A percentile compares a stretch with the other conserved stretches of the same genome.
phyloP scores from a whole-genome alignment of 2,329 filamentous ascomycete species.

The Biscogniauxia sp. region DNA sequence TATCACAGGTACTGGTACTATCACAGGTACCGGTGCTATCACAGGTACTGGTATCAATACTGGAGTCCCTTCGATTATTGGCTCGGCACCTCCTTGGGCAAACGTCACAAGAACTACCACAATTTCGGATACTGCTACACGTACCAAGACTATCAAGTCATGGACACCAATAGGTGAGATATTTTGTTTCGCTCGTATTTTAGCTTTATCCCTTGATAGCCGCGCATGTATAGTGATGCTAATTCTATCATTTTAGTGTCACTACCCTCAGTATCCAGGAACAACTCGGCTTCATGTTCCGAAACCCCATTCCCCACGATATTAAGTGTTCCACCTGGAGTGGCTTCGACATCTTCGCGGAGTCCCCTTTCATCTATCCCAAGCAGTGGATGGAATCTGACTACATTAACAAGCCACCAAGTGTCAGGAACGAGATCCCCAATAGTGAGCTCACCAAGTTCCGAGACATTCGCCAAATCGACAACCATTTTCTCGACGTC shows the following conservation, averaged over 20 bases:
- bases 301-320: conserved; percentile 14
- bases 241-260: conserved; percentile 8
- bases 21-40: neutral
- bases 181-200: neutral
- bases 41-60: no score
- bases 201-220: neutral
- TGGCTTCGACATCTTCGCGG: conserved; percentile 17
- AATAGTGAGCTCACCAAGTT: conserved; percentile 11
- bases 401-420: conserved; percentile 18
- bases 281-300: conserved; percentile 17
- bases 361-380: conserved; percentile 26
- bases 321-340: conserved; percentile 13
- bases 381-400: conserved; percentile 32
- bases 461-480: conserved; percentile 7
- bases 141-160: conserved; percentile 13
- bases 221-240: neutral
- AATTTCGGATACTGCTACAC: conserved; percentile 10
- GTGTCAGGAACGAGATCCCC: conserved; percentile 10
- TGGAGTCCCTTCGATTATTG: neutral
- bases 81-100: conserved; percentile 1
- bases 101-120: conserved; percentile 13
- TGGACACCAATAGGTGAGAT: conserved; percentile 14
- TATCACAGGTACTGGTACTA: neutral
- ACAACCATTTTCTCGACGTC: conserved; percentile 11
- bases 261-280: conserved; percentile 1